Conservation (phyloP, 2,329 filamentous ascomycete genomes). For the Fragosphaeria purpurea region DNA sequence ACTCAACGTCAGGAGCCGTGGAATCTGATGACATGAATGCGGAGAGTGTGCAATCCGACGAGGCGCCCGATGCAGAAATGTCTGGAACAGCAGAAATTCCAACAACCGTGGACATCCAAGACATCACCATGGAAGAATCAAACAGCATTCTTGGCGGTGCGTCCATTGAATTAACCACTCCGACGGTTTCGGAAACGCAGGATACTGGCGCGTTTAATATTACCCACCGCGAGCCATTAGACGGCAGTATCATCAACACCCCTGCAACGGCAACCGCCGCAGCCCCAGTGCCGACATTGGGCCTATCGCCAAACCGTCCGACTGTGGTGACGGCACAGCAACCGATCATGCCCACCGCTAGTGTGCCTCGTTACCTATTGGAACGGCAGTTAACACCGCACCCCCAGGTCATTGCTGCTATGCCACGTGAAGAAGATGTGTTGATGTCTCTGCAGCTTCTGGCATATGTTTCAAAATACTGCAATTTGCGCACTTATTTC, state of each 20-base stretch:
- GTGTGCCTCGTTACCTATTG: conserved; percentile 68
- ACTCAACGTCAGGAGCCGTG: conserved; percentile 47
- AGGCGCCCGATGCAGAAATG: conserved; percentile 66
- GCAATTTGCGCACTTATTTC: conserved; percentile 90
- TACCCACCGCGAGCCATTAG: conserved; percentile 71
- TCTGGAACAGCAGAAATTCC: conserved; percentile 73
- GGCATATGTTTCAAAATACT: conserved; percentile 98
- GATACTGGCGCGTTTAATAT: conserved; percentile 91
- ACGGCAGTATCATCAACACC: conserved; percentile 68
- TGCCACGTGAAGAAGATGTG: conserved; percentile 95
- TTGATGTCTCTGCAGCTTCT: conserved; percentile 95
- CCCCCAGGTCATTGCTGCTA: conserved; percentile 70
- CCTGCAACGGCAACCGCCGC: conserved; percentile 34
- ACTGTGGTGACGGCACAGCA: conserved; percentile 62
- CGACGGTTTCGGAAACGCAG: conserved; percentile 73
- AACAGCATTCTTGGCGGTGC: conserved; percentile 70
- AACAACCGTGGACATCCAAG: conserved; percentile 73
- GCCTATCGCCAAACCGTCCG: conserved; percentile 64
- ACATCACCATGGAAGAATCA: conserved; percentile 68
- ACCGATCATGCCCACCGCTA: conserved; percentile 59
- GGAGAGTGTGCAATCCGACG: conserved; percentile 74
- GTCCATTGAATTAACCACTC: conserved; percentile 63
- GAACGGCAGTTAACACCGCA: conserved; percentile 61
- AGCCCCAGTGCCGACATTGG: conserved; percentile 51
- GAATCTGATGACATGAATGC: conserved; percentile 79